Conservation (phyloP, 768 basidiomycete genomes). For the Vishniacozyma victoriae region DNA sequence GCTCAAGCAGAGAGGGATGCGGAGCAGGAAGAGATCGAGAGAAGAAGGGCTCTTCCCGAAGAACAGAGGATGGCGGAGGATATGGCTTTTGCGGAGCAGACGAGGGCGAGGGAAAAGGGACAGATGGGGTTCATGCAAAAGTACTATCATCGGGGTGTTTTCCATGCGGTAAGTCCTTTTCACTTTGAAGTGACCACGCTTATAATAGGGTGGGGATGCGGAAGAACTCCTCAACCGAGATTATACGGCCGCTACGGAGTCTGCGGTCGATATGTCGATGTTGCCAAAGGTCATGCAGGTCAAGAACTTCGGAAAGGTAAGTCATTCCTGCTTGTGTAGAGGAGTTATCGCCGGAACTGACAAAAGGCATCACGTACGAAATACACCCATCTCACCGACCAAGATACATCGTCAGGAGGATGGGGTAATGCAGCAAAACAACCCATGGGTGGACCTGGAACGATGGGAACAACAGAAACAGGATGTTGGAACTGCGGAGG, state of each 20-base stretch:
- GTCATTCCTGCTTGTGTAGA: conserved; percentile 2
- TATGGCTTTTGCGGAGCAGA: conserved; percentile 72
- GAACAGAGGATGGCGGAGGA: conserved; percentile 89
- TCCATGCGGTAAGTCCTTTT: conserved; percentile 68
- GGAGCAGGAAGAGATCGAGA: conserved; percentile 85
- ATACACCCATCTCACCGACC: conserved; percentile 90
- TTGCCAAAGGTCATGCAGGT: conserved; percentile 97
- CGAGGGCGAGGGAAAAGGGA: conserved; percentile 72
- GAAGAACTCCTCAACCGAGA: conserved; percentile 77
- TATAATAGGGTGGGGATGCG: background rate
- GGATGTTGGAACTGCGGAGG: conserved; percentile 94
- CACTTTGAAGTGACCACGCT: background rate
- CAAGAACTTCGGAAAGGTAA: conserved; percentile 62
- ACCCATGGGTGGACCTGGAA: conserved; percentile 5
- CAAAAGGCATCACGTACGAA: conserved; percentile 59
- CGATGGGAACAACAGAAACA: conserved; percentile 31
- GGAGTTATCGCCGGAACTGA: background rate
- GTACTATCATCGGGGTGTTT: conserved; percentile 99
- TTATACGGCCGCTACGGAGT: conserved; percentile 82
- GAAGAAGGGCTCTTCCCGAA: conserved; percentile 85
- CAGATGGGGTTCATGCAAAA: conserved; percentile 91
- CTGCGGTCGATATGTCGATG: conserved; percentile 76
- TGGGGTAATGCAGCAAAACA: conserved; percentile 33
- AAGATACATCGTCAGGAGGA: conserved; percentile 68
- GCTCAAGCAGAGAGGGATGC: conserved; percentile 71